phyloP scores from a whole-genome alignment of 768 basidiomycete genomes.

The Russula virescens region DNA sequence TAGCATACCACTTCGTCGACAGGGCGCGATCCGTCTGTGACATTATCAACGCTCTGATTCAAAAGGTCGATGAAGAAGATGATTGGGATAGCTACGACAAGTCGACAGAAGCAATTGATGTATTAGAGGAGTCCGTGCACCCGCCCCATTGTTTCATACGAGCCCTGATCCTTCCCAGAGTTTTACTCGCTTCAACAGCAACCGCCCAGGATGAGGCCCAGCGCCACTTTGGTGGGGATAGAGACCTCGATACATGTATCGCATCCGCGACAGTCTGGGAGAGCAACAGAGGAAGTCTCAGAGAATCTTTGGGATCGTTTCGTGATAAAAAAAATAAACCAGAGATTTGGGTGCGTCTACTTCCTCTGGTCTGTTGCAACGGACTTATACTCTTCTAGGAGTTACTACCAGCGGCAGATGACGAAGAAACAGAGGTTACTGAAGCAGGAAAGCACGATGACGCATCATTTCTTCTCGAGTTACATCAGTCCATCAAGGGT shows the following conservation, averaged over 20 bases:
- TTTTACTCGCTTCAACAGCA: slow-evolving; percentile 6
- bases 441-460: slow-evolving; percentile 21
- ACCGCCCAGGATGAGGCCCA: slow-evolving; percentile 13
- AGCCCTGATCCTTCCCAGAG: slow-evolving; percentile 4
- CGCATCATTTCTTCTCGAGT: slow-evolving; percentile 16
- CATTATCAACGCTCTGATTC: slow-evolving; percentile 15
- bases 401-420: background rate
- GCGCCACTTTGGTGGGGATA: slow-evolving; percentile 7
- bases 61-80: slow-evolving; percentile 16
- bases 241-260: slow-evolving; percentile 14
- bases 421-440: slow-evolving; percentile 3
- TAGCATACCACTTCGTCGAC: slow-evolving; percentile 20
- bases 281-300: slow-evolving; percentile 2
- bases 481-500: slow-evolving; percentile 16
- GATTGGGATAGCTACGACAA: slow-evolving; percentile 22
- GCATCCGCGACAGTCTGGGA: slow-evolving; percentile 11
- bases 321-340: background rate
- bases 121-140: slow-evolving; percentile 13
- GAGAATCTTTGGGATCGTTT: background rate
- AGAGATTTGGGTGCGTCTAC: slow-evolving; percentile 8
- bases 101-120: slow-evolving; percentile 17
- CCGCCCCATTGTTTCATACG: background rate
- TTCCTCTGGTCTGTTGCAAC: background rate
- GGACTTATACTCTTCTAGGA: background rate
- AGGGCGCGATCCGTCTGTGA: slow-evolving; percentile 15